A percentile compares a stretch with the other conserved stretches of the same genome.
These are phyloP conservation scores for Rhododendron molle DNA, from an alignment of 148 eudicot species.

Conservation along the genomic window DNA sequence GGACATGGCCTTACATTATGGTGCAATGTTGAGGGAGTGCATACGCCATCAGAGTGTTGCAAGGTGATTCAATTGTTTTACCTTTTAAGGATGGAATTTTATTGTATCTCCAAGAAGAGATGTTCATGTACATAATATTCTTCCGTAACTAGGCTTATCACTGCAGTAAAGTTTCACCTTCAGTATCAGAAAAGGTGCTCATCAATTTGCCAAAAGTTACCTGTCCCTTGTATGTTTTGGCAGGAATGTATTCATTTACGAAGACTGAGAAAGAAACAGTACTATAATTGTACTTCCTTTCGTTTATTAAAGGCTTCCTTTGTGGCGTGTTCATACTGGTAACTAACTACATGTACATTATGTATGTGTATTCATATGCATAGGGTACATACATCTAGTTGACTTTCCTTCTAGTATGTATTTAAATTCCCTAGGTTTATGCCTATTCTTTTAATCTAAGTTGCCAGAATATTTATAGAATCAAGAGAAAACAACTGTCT, in stretches of 20 bases:
- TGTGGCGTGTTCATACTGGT: too few species aligned
- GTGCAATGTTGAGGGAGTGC: slow-evolving; percentile 97
- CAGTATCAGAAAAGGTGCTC: not conserved
- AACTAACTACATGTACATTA: not conserved
- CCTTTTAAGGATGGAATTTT: not conserved
- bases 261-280: not conserved
- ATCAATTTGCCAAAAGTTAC: not conserved
- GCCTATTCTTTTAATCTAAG: not conserved
- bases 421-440: not conserved
- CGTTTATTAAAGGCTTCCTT: not conserved
- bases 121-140: not conserved
- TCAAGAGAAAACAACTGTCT: not conserved
- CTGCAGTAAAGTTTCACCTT: not conserved
- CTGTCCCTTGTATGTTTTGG: not conserved
- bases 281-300: not conserved
- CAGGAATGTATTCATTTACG: not conserved
- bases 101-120: not conserved
- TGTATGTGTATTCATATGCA: not conserved
- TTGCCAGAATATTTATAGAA: not conserved
- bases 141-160: not conserved
- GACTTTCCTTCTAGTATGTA: not conserved
- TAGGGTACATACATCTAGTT: not conserved
- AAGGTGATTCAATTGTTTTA: slow-evolving; percentile 41
- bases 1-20: slow-evolving; percentile 92
- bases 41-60: slow-evolving; percentile 98